Conservation (phyloP, 768 basidiomycete species). For the Daedalea quercina region DNA sequence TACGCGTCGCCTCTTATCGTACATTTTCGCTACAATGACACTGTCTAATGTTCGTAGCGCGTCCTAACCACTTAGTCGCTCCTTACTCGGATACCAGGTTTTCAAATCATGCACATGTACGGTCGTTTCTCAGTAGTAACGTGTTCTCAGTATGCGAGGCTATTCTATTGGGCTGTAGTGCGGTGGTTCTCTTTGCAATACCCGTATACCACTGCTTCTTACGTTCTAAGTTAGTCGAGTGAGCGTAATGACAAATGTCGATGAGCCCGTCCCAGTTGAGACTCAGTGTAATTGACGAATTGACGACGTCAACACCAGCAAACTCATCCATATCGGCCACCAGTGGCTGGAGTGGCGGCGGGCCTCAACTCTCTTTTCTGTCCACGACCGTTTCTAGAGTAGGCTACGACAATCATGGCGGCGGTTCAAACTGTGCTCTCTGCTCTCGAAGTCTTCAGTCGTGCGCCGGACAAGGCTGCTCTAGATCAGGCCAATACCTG, state of each 20-base stretch:
- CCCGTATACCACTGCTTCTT: constrained; percentile 12
- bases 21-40: constrained; percentile 28
- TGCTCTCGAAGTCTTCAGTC: constrained; percentile 73
- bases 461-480: constrained; percentile 75
- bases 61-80: constrained; percentile 43
- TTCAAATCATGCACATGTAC: constrained; percentile 5
- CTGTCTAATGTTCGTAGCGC: constrained; percentile 17
- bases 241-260: background rate
- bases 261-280: no score
- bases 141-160: constrained; percentile 17
- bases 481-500: constrained; percentile 87
- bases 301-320: constrained; percentile 20
- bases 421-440: constrained; percentile 67
- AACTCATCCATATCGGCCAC: constrained; percentile 12
- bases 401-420: constrained; percentile 38
- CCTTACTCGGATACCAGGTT: constrained; percentile 25
- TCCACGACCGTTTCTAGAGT: constrained; percentile 1
- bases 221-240: no score
- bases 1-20: constrained; percentile 33
- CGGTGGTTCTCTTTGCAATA: constrained; percentile 21
- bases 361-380: background rate
- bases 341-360: background rate
- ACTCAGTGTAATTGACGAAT: background rate
- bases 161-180: constrained; percentile 18
- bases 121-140: constrained; percentile 15